These are phyloP conservation scores for Naganishia sp. DNA, from an alignment of 1,284 basidiomycete species.

Conservation along the genomic window DNA sequence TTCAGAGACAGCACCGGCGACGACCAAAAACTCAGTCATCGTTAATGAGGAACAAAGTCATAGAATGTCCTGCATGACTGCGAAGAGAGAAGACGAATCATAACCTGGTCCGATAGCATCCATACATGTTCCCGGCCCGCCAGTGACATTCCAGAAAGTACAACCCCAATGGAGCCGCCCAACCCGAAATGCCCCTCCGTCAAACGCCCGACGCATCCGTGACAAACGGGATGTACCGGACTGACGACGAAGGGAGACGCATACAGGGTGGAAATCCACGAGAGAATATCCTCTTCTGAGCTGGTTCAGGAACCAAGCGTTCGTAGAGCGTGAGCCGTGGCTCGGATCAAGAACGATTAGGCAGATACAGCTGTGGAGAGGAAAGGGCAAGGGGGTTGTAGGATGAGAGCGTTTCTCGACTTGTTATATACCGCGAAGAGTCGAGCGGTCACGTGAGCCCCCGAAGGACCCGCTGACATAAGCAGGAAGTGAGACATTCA, in stretches of 20 bases:
- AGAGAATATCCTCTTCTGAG: slow-evolving; percentile 16
- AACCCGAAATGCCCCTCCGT: slow-evolving; percentile 19
- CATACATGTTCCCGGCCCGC: slow-evolving; percentile 19
- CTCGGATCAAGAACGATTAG: slow-evolving; percentile 28
- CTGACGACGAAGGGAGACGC: slow-evolving; percentile 23
- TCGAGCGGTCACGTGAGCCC: background rate
- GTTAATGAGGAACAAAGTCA: too few species aligned
- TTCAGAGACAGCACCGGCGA: too few species aligned
- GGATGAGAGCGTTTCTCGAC: background rate
- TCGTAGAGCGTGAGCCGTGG: slow-evolving; percentile 22
- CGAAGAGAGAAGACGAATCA: too few species aligned
- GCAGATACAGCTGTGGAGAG: slow-evolving; percentile 22
- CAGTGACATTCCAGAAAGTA: slow-evolving; percentile 22
- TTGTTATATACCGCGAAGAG: background rate
- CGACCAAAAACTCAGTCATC: too few species aligned
- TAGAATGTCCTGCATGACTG: too few species aligned
- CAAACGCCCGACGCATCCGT: slow-evolving; percentile 6
- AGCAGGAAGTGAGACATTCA: slow-evolving; percentile 11
- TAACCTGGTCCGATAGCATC: background rate
- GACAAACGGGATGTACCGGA: background rate
- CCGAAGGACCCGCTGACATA: background rate
- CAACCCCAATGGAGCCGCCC: slow-evolving; percentile 4
- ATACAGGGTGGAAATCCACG: background rate
- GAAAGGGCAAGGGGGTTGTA: background rate
- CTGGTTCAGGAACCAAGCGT: slow-evolving; percentile 31